These are phyloP conservation scores for Lachnellula suecica DNA, from an alignment of 2,329 filamentous ascomycete genomes.

Conservation along the genomic window DNA sequence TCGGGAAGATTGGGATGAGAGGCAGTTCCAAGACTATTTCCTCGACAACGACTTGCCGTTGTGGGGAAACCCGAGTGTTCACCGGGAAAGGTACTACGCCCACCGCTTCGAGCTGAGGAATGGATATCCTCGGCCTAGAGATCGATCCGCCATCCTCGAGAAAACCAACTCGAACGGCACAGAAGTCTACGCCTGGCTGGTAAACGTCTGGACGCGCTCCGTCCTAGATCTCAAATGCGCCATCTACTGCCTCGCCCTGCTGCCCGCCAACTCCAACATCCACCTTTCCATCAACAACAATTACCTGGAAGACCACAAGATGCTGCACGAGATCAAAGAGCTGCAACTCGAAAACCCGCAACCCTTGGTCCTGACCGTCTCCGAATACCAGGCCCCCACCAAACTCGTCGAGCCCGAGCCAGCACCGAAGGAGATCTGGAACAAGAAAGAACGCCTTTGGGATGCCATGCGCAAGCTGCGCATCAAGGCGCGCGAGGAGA, in stretches of 20 bases:
- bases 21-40: neutral
- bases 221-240: constrained; percentile 2
- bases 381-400: neutral
- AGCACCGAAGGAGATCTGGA: neutral
- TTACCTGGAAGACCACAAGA: neutral
- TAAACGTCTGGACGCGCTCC: neutral
- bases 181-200: constrained; percentile 3
- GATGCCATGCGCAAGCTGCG: neutral
- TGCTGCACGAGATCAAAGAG: neutral
- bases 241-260: constrained; percentile 1
- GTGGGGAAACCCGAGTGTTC: neutral
- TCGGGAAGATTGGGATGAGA: neutral
- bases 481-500: neutral
- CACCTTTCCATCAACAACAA: neutral
- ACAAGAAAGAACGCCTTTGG: neutral
- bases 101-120: constrained; percentile 2
- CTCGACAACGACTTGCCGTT: neutral
- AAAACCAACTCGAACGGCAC: neutral
- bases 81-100: constrained; percentile 7
- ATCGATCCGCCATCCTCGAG: neutral
- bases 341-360: neutral
- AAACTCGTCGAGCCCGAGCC: neutral
- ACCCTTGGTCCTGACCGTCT: neutral
- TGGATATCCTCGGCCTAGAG: neutral
- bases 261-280: constrained; percentile 1